These are phyloP conservation scores for Apiotrichum siamense DNA, from an alignment of 1,284 basidiomycete genomes.

Conservation along the genomic window DNA sequence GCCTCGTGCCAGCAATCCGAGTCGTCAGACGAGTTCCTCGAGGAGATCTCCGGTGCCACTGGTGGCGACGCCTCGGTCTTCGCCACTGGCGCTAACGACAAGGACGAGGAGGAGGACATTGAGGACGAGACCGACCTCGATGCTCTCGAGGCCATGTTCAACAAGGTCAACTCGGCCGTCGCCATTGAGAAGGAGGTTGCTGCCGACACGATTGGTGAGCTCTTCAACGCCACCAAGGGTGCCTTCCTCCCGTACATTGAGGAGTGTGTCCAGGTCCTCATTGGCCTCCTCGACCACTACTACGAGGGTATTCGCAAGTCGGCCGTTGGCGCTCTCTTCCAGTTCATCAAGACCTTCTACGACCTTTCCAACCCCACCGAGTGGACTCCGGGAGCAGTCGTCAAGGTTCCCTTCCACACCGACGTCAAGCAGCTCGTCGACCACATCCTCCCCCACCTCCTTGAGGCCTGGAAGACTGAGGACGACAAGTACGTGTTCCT, in stretches of 20 bases:
- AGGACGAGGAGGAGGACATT: slow-evolving; percentile 53
- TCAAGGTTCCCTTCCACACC: slow-evolving; percentile 58
- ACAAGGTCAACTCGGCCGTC: slow-evolving; percentile 82
- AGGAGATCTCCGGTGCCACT: slow-evolving; percentile 50
- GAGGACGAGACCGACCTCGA: slow-evolving; percentile 76
- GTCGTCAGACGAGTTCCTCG: slow-evolving; percentile 60
- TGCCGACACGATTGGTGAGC: slow-evolving; percentile 87
- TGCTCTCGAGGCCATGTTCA: slow-evolving; percentile 63
- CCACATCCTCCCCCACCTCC: slow-evolving; percentile 66
- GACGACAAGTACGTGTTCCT: slow-evolving; percentile 84
- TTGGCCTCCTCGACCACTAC: slow-evolving; percentile 81
- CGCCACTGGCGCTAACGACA: slow-evolving; percentile 56
- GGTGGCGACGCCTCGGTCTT: slow-evolving; percentile 49
- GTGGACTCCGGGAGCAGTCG: slow-evolving; percentile 69
- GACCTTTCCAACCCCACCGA: slow-evolving; percentile 74
- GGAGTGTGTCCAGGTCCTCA: slow-evolving; percentile 69
- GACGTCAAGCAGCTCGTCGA: slow-evolving; percentile 78
- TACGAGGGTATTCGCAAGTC: slow-evolving; percentile 98
- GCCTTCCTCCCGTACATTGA: slow-evolving; percentile 81
- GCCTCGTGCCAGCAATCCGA: slow-evolving; percentile 72
- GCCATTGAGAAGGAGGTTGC: slow-evolving; percentile 99
- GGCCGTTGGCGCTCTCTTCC: slow-evolving; percentile 79
- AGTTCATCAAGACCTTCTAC: slow-evolving; percentile 88
- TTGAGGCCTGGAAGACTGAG: slow-evolving; percentile 89
- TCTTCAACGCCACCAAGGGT: slow-evolving; percentile 74